Percentiles rank a stretch among this genome's conserved stretches.
Evolutionary conservation across 305 asterid genomes (phyloP).

Genomic region (Lippia alba): DNA sequence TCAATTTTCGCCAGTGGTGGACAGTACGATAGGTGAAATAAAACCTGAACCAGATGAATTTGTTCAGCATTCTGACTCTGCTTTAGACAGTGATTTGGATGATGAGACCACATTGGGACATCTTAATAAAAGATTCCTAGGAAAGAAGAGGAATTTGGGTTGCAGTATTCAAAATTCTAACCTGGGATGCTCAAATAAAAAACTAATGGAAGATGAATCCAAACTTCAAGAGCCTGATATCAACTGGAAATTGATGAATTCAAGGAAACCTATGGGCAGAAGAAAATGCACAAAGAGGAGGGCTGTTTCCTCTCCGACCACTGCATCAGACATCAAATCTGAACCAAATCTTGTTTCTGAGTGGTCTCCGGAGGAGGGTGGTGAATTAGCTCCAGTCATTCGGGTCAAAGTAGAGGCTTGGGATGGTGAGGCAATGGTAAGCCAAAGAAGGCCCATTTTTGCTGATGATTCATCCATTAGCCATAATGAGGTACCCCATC

Average conservation of each 20-base stretch:
- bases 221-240: constrained; percentile 53
- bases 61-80: constrained; percentile 31
- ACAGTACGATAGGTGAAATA: constrained; percentile 36
- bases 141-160: constrained; percentile 50
- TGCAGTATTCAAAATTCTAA: constrained; percentile 25
- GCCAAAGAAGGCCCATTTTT: constrained; percentile 31
- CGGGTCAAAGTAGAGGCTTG: constrained; percentile 44
- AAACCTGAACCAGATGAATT: constrained; percentile 26
- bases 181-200: constrained; percentile 31
- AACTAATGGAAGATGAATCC: constrained; percentile 44
- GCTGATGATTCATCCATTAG: constrained; percentile 35
- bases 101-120: constrained; percentile 50
- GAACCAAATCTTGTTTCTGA: constrained; percentile 39
- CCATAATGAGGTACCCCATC: constrained; percentile 29
- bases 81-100: constrained; percentile 39
- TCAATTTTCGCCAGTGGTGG: constrained; percentile 1
- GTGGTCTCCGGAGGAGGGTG: constrained; percentile 30
- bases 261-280: constrained; percentile 46
- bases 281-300: constrained; percentile 36
- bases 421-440: constrained; percentile 35
- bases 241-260: constrained; percentile 40
- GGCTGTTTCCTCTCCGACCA: constrained; percentile 31
- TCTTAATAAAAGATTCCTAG: constrained; percentile 41
- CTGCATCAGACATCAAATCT: constrained; percentile 30
- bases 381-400: constrained; percentile 26